Evolutionary conservation across 1,284 basidiomycete genomes (phyloP).

Genomic region (Moesziomyces parantarcticus): DNA sequence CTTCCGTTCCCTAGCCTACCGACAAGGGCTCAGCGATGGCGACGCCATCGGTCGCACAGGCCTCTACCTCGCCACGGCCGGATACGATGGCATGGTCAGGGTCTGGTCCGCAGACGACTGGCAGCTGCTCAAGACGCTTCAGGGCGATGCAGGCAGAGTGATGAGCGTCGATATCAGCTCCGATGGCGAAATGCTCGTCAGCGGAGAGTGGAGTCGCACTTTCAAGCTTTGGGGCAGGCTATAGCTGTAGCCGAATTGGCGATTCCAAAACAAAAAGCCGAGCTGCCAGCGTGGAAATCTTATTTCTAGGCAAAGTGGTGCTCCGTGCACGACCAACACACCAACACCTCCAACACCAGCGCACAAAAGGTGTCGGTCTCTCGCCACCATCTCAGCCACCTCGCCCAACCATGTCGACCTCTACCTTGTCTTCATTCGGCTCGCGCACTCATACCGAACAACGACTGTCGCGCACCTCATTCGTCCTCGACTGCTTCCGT

Average conservation of each 20-base stretch:
- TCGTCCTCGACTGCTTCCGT: conserved; percentile 86
- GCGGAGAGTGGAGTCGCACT: conserved; percentile 57
- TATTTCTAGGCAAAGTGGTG: too few relatives aligned
- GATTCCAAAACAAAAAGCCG: not conserved
- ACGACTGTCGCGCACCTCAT: conserved; percentile 76
- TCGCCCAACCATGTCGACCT: too few relatives aligned
- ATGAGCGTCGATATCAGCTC: conserved; percentile 89
- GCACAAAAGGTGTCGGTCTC: conserved; percentile 18
- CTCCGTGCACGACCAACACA: too few relatives aligned
- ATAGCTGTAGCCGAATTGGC: conserved; percentile 22
- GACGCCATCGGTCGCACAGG: conserved; percentile 70
- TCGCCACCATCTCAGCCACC: conserved; percentile 1
- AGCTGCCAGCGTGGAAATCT: too few relatives aligned
- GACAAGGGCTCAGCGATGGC: conserved; percentile 3
- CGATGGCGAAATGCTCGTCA: conserved; percentile 52
- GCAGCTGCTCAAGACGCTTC: conserved; percentile 86
- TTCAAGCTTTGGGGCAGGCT: conserved; percentile 58
- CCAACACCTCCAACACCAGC: not conserved
- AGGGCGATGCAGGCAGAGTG: conserved; percentile 94
- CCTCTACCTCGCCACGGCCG: conserved; percentile 89
- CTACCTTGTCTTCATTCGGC: too few relatives aligned
- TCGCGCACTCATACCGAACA: too few relatives aligned
- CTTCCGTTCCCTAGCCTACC: conserved; percentile 73
- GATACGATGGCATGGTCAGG: conserved; percentile 95
- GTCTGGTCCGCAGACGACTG: conserved; percentile 99